A percentile compares a stretch with the other conserved stretches of the same genome.
These are phyloP conservation scores for Erodium texanum DNA, from an alignment of 441 rosid genomes.

Conservation along the genomic window DNA sequence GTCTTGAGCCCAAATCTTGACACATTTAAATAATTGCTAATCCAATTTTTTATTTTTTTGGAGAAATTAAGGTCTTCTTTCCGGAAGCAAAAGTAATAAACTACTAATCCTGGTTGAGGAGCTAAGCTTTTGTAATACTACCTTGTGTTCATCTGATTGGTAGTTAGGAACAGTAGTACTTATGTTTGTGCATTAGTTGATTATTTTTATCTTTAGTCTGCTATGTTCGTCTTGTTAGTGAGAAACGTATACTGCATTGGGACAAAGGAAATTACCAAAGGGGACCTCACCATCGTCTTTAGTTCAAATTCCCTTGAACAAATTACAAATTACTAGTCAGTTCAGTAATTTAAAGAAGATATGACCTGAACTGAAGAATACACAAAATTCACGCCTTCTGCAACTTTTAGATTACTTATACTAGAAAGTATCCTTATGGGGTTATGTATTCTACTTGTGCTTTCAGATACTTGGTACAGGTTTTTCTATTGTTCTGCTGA, in stretches of 20 bases:
- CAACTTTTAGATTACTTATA: neutral
- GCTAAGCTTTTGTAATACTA: neutral
- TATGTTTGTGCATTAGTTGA: neutral
- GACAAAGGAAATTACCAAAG: neutral
- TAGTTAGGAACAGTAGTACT: neutral
- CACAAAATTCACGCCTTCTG: neutral
- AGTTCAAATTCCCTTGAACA: neutral
- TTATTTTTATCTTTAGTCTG: neutral
- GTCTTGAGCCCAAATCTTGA: too few species aligned
- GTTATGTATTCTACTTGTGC: slow-evolving; percentile 6
- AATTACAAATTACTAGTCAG: neutral
- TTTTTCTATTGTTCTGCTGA: slow-evolving; percentile 59
- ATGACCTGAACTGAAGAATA: neutral
- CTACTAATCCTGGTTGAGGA: neutral
- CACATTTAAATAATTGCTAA: too few species aligned
- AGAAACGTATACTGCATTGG: neutral
- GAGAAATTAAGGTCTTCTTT: too few species aligned
- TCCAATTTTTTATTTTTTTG: too few species aligned
- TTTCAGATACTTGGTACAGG: slow-evolving; percentile 80
- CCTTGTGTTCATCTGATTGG: neutral
- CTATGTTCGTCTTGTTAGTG: neutral
- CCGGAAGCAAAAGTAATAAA: neutral
- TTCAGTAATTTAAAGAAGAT: neutral
- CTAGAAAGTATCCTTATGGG: slow-evolving; percentile 3
- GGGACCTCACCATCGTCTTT: neutral